Evolutionary conservation across 148 eudicot species (phyloP).

Genomic region (Rhododendron molle): DNA sequence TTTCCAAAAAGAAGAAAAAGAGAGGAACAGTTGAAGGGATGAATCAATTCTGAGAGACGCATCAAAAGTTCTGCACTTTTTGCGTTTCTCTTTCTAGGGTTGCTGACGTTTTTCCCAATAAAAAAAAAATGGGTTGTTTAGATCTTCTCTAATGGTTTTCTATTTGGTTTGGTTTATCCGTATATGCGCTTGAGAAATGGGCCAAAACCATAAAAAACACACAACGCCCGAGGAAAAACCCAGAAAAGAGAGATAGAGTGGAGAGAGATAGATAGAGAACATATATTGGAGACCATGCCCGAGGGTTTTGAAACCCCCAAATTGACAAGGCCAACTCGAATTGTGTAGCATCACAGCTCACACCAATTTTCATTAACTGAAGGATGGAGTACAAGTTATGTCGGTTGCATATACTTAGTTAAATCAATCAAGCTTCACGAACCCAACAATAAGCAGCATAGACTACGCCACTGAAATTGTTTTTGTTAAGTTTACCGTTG

Average conservation of each 20-base stretch:
- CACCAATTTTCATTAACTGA: too few relatives aligned
- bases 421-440: too few relatives aligned
- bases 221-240: too few relatives aligned
- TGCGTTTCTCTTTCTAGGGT: background rate
- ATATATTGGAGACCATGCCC: too few relatives aligned
- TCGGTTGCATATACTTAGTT: too few relatives aligned
- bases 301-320: too few relatives aligned
- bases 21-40: background rate
- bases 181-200: background rate
- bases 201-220: too few relatives aligned
- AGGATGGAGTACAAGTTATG: too few relatives aligned
- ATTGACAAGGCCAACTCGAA: too few relatives aligned
- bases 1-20: background rate
- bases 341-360: too few relatives aligned
- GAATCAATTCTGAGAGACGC: background rate
- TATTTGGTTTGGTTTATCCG: background rate
- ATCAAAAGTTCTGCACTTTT: background rate
- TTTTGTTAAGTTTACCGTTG: background rate
- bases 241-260: too few relatives aligned
- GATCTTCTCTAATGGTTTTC: background rate
- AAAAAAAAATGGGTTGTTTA: background rate
- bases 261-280: too few relatives aligned
- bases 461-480: background rate
- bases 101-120: background rate
- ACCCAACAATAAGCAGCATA: background rate